Evolutionary conservation across 331 rosid species (phyloP).

Genomic region (Malus hybrid): DNA sequence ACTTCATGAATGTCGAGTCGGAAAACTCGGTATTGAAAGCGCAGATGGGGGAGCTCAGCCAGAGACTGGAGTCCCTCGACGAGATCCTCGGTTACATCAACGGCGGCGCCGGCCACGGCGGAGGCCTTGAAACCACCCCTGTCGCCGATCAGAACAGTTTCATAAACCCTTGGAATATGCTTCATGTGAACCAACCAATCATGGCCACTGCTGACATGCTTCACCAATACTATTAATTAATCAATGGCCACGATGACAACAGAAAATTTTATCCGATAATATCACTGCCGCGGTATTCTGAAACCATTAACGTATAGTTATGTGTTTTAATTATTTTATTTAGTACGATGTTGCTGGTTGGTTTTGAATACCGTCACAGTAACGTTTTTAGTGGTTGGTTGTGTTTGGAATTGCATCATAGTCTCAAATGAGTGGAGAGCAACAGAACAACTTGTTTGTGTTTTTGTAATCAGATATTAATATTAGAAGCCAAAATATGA

Average conservation of each 20-base stretch:
- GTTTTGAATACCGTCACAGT: not conserved
- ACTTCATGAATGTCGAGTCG: constrained; percentile 32
- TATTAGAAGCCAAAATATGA: not conserved
- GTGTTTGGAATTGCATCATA: not conserved
- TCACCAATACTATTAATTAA: constrained; percentile 22
- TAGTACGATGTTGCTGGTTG: too few species aligned
- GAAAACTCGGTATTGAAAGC: constrained; percentile 52
- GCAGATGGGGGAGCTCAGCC: constrained; percentile 50
- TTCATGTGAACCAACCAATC: constrained; percentile 52
- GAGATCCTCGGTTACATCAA: constrained; percentile 41
- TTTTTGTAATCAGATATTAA: not conserved
- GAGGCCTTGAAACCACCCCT: not conserved
- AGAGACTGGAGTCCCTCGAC: constrained; percentile 51
- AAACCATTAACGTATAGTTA: too few species aligned
- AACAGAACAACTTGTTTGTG: not conserved
- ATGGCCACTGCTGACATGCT: constrained; percentile 49
- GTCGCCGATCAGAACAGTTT: constrained; percentile 10
- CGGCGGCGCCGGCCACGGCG: not conserved
- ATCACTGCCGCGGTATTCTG: too few species aligned
- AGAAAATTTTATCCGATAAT: too few species aligned
- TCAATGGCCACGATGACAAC: not conserved
- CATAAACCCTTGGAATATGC: constrained; percentile 37
- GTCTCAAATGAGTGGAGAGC: not conserved
- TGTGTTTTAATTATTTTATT: too few species aligned
- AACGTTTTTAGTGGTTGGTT: not conserved